A percentile compares a stretch with the other conserved stretches of the same genome.
These are phyloP conservation scores for Setaria italica DNA, from an alignment of 202 grass and related monocot genomes.

Conservation along the genomic window DNA sequence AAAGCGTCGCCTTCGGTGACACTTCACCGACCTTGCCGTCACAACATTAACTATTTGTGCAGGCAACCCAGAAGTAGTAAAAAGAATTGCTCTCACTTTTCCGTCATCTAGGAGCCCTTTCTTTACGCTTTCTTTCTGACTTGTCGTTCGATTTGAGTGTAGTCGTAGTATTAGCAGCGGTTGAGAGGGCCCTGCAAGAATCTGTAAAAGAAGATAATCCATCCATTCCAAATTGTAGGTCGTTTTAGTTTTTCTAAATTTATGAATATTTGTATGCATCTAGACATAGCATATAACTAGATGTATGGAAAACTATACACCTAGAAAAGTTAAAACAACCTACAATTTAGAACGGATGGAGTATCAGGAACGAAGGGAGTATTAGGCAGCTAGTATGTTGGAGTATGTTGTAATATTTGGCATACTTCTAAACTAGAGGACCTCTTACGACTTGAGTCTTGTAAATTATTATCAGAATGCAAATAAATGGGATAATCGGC, in stretches of 20 bases:
- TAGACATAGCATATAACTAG: too few species aligned
- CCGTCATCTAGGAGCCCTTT: neutral
- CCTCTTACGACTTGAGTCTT: neutral
- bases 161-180: neutral
- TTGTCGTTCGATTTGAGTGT: neutral
- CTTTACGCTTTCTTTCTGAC: neutral
- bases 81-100: neutral
- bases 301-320: too few species aligned
- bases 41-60: constrained; percentile 40
- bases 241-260: too few species aligned
- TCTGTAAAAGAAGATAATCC: neutral
- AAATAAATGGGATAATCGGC: too few species aligned
- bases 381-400: neutral
- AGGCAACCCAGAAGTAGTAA: neutral
- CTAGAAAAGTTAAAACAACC: too few species aligned
- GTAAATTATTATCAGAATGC: too few species aligned
- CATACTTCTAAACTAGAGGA: neutral
- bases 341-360: too few species aligned
- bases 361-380: too few species aligned
- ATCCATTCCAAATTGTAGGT: too few species aligned
- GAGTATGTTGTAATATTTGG: neutral
- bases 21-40: constrained; percentile 42
- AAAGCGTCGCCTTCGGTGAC: constrained; percentile 25
- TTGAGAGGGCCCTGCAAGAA: neutral
- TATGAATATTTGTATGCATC: too few species aligned